Evolutionary conservation across 306 rosid genomes (phyloP).

Genomic region (Fragaria ananassa): DNA sequence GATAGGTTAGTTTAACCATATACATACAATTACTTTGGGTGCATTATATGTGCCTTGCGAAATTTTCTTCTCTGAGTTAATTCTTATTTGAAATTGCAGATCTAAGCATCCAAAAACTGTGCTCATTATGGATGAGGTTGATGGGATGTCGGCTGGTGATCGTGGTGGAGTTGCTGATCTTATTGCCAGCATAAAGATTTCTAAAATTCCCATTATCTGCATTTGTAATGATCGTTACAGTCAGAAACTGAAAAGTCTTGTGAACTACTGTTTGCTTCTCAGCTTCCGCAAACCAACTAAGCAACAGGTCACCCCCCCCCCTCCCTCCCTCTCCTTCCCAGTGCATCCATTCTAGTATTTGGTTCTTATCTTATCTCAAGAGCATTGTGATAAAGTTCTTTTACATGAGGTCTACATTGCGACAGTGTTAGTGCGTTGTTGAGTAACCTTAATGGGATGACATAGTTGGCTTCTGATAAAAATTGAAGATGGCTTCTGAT

Average conservation of each 20-base stretch:
- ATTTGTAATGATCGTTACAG: slow-evolving; percentile 98
- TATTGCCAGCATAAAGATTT: slow-evolving; percentile 82
- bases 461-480: too few relatives aligned
- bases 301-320: slow-evolving; percentile 64
- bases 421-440: background rate
- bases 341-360: background rate
- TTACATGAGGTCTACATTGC: background rate
- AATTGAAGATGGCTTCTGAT: too few relatives aligned
- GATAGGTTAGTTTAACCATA: slow-evolving; percentile 50
- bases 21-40: slow-evolving; percentile 12
- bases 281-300: slow-evolving; percentile 89
- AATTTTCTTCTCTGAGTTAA: slow-evolving; percentile 20
- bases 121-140: slow-evolving; percentile 97
- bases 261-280: slow-evolving; percentile 89
- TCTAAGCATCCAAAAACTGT: slow-evolving; percentile 68
- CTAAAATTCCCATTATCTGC: slow-evolving; percentile 94
- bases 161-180: slow-evolving; percentile 98
- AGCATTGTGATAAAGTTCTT: background rate
- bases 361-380: background rate
- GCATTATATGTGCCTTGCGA: slow-evolving; percentile 11
- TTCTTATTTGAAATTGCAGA: slow-evolving; percentile 46
- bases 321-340: background rate
- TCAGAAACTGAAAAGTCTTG: slow-evolving; percentile 91
- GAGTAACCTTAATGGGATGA: too few relatives aligned
- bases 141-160: slow-evolving; percentile 99